Percentiles rank a stretch among this genome's conserved stretches.
These are phyloP conservation scores for Albugo candida DNA, from an alignment of 352 stramenopile species.

Conservation along the genomic window DNA sequence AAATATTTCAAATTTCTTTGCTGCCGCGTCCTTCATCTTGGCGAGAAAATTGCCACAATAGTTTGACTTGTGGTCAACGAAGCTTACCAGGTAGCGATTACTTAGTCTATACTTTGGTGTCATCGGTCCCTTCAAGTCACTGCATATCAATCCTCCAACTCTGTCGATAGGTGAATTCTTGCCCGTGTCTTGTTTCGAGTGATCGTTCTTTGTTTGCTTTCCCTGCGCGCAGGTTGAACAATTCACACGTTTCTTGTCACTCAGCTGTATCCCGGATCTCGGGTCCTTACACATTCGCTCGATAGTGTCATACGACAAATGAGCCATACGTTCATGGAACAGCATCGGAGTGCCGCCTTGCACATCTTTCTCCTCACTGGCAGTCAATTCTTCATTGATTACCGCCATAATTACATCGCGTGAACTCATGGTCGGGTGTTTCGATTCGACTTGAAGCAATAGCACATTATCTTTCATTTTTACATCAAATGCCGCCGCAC, in stretches of 20 bases:
- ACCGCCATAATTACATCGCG: background rate
- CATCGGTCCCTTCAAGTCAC: conserved; percentile 1
- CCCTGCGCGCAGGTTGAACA: background rate
- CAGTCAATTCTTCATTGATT: background rate
- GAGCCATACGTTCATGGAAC: background rate
- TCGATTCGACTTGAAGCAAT: background rate
- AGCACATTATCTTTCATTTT: background rate
- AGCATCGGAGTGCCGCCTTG: background rate
- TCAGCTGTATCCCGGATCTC: background rate
- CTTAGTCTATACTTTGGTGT: background rate
- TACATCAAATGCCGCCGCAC: background rate
- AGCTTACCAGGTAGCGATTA: background rate
- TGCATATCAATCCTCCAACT: background rate
- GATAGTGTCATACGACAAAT: background rate
- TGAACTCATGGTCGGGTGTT: background rate
- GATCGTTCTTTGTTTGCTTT: background rate
- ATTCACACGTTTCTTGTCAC: background rate
- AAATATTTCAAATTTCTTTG: background rate
- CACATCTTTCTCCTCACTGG: background rate
- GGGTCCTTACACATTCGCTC: background rate
- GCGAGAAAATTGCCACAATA: background rate
- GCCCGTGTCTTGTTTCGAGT: background rate
- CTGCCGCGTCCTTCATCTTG: background rate
- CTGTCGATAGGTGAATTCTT: background rate
- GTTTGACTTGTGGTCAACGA: background rate